Evolutionary conservation across 495 filamentous ascomycete genomes (phyloP).

Genomic region (Aspergillus haitiensis): DNA sequence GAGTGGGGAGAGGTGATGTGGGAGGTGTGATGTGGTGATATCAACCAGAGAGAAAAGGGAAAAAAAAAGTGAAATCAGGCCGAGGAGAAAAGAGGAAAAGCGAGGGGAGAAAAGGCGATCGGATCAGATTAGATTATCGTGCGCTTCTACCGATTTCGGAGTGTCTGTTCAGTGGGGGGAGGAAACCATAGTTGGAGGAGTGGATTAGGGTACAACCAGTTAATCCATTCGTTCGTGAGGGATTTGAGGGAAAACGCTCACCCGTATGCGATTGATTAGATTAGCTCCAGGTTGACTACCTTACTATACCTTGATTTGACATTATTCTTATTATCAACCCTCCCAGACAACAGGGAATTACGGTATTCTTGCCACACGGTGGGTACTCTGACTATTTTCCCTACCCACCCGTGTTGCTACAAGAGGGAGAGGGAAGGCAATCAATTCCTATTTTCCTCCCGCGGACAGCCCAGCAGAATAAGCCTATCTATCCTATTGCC

Average conservation of each 20-base stretch:
- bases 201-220: background rate
- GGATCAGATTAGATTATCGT: slow-evolving; percentile 50
- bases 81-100: slow-evolving; percentile 16
- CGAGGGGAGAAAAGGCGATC: slow-evolving; percentile 34
- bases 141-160: slow-evolving; percentile 32
- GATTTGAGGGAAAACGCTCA: background rate
- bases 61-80: slow-evolving; percentile 21
- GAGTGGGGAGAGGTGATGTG: slow-evolving; percentile 12
- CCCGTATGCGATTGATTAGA: no score
- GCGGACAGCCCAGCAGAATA: no score
- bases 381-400: no score
- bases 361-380: no score
- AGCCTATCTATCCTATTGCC: no score
- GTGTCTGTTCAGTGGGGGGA: slow-evolving; percentile 5
- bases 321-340: no score
- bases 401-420: no score
- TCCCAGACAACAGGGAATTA: no score
- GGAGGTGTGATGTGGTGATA: slow-evolving; percentile 4
- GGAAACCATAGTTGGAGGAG: background rate
- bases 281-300: no score
- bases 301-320: no score
- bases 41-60: background rate
- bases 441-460: no score
- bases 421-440: no score
- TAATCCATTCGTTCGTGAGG: slow-evolving; percentile 17